Evolutionary conservation across 2,329 filamentous ascomycete species (phyloP).

Genomic region (Aspergillus phoenicis): DNA sequence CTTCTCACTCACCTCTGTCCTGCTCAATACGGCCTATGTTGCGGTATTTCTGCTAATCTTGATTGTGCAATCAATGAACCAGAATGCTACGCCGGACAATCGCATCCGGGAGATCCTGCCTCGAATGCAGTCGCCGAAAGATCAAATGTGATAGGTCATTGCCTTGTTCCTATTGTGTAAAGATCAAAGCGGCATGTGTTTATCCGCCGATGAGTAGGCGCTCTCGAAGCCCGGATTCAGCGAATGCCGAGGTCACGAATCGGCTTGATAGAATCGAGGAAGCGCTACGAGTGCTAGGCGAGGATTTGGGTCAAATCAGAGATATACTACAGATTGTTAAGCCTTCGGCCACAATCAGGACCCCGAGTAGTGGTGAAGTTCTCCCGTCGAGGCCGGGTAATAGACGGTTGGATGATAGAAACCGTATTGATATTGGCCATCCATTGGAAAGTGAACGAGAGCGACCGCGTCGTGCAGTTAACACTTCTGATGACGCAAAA

Average conservation of each 20-base stretch:
- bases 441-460: no score
- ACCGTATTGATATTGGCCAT: no score
- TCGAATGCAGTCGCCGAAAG: slow-evolving; percentile 30
- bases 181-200: slow-evolving; percentile 38
- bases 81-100: slow-evolving; percentile 15
- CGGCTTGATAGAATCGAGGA: slow-evolving; percentile 18
- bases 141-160: slow-evolving; percentile 28
- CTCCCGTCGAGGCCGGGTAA: background rate
- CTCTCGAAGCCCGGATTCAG: background rate
- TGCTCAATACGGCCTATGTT: background rate
- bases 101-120: slow-evolving; percentile 20
- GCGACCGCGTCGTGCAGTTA: no score
- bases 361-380: background rate
- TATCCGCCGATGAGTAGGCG: slow-evolving; percentile 22
- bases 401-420: background rate
- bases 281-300: slow-evolving; percentile 1
- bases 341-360: background rate
- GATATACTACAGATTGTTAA: slow-evolving; percentile 1
- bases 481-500: background rate
- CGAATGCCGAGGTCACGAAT: background rate
- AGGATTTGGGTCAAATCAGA: slow-evolving; percentile 10
- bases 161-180: slow-evolving; percentile 34
- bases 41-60: background rate
- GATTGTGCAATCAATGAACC: background rate
- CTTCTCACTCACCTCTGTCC: background rate